A percentile compares a stretch with the other conserved stretches of the same genome.
phyloP scores from a whole-genome alignment of 2,329 filamentous ascomycete genomes.

The Aspergillus fumigatiaffinis region DNA sequence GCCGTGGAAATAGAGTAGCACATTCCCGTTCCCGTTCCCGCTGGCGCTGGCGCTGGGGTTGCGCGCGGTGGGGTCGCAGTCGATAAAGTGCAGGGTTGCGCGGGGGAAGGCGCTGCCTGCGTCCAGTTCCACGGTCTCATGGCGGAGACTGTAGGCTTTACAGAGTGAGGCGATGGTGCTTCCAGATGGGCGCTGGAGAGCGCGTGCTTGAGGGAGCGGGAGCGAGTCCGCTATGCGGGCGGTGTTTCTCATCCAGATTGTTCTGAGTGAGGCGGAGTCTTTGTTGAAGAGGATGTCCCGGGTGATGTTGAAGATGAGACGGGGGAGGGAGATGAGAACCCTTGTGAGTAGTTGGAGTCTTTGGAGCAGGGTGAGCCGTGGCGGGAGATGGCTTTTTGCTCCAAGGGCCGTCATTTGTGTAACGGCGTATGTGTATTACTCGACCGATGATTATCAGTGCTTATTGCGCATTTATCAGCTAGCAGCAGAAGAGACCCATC shows the following conservation, averaged over 20 bases:
- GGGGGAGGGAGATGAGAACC: background rate
- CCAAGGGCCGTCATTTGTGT: background rate
- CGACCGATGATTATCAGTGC: background rate
- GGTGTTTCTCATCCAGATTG: background rate
- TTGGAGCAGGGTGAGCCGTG: background rate
- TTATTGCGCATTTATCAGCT: background rate
- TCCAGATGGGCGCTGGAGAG: background rate
- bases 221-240: background rate
- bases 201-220: background rate
- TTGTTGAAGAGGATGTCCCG: background rate
- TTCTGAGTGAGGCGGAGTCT: background rate
- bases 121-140: background rate
- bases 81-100: background rate
- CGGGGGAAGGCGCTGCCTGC: background rate
- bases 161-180: background rate
- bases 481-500: background rate
- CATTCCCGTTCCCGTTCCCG: background rate
- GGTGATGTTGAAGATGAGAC: background rate
- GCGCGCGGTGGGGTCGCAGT: background rate
- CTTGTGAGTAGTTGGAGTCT: background rate
- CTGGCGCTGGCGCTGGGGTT: background rate
- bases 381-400: background rate
- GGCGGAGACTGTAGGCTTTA: background rate
- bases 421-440: background rate
- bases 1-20: background rate